These are phyloP conservation scores for Pyrus hybrid DNA, from an alignment of 331 rosid species.

Conservation along the genomic window DNA sequence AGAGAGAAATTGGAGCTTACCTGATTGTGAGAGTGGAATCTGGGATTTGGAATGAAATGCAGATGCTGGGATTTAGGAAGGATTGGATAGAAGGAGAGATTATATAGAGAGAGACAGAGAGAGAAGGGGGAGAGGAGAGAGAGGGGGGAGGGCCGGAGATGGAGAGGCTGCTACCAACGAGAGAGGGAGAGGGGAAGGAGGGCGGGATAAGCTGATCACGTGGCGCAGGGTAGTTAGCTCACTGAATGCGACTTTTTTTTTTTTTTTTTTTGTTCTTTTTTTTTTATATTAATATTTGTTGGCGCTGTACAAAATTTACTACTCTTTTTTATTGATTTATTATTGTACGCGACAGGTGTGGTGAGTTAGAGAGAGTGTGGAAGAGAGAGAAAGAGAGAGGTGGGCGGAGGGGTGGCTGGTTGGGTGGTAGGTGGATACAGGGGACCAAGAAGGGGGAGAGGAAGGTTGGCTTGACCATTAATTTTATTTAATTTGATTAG, in stretches of 20 bases:
- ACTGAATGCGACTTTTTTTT: neutral
- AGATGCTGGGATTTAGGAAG: constrained; percentile 11
- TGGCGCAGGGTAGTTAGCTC: constrained; percentile 54
- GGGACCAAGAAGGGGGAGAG: no score
- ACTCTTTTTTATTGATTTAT: neutral
- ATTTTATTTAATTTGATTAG: no score
- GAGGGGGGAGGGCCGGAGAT: neutral
- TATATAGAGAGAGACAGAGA: neutral
- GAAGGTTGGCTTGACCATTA: no score
- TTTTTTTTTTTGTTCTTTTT: neutral
- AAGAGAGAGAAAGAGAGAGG: neutral
- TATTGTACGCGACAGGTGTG: neutral
- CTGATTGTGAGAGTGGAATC: constrained; percentile 22
- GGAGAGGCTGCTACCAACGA: constrained; percentile 21
- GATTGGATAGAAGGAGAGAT: constrained; percentile 22
- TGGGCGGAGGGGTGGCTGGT: neutral
- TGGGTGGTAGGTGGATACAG: neutral
- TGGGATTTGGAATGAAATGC: neutral
- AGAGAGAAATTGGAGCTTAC: constrained; percentile 18
- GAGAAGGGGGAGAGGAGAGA: neutral
- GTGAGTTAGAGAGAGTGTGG: neutral
- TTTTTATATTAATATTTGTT: neutral
- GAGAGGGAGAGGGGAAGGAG: neutral
- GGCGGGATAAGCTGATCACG: constrained; percentile 39
- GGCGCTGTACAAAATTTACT: constrained; percentile 9